These are phyloP conservation scores for Plasmodium yoelii DNA, from an alignment of 169 alveolate genomes.

Conservation along the genomic window DNA sequence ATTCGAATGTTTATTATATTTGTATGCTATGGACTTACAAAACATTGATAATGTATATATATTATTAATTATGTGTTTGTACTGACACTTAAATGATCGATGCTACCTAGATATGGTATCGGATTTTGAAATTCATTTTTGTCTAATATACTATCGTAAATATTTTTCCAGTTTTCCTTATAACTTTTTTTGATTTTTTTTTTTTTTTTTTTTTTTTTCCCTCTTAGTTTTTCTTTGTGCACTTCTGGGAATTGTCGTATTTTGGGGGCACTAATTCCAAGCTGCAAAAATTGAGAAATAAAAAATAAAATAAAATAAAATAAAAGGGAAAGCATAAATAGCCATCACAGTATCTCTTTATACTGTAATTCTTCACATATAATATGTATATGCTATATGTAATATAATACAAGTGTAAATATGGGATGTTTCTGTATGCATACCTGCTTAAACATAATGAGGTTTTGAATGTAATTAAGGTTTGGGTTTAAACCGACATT, in stretches of 20 bases:
- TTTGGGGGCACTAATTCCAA: conserved; percentile 67
- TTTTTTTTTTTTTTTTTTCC: conserved; percentile 38
- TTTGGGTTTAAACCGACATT: conserved; percentile 60
- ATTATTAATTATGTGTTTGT: conserved; percentile 7
- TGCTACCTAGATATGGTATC: conserved; percentile 14
- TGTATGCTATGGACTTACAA: too few species aligned
- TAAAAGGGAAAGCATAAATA: background rate
- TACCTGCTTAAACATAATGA: conserved; percentile 67
- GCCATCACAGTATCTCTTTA: too few species aligned
- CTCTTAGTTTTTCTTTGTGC: conserved; percentile 60
- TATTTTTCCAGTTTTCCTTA: conserved; percentile 69
- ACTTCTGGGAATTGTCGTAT: conserved; percentile 43
- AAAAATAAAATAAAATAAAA: conserved; percentile 1
- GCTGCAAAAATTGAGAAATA: conserved; percentile 1
- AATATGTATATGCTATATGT: background rate
- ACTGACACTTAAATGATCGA: conserved; percentile 61
- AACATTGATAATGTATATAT: too few species aligned
- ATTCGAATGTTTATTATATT: too few species aligned
- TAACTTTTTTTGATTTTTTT: conserved; percentile 34
- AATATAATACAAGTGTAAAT: background rate
- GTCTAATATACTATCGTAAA: conserved; percentile 49
- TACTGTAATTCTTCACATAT: background rate
- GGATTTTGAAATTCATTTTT: conserved; percentile 43
- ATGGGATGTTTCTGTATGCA: background rate
- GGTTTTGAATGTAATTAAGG: conserved; percentile 58